Conservation (phyloP, 345 rosid genomes). For the Linum trigynum region DNA sequence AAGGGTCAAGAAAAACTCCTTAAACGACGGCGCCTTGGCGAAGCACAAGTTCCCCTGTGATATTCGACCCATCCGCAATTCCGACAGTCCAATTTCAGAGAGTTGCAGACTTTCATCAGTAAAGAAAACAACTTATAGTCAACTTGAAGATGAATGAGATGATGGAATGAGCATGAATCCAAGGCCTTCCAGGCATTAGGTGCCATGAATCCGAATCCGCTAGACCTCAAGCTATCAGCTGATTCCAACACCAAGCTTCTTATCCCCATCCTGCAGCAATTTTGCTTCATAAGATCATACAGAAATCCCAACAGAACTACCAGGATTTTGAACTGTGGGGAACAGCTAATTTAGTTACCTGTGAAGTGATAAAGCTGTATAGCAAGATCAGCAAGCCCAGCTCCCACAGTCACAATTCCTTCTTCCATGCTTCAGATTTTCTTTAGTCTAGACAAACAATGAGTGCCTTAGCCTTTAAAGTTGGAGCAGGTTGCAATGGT, state of each 20-base stretch:
- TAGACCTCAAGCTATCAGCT: constrained; percentile 38
- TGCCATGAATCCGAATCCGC: constrained; percentile 42
- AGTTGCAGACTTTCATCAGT: neutral
- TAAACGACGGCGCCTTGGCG: neutral
- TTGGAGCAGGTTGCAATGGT: no score
- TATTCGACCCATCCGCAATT: constrained; percentile 17
- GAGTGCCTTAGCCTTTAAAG: no score
- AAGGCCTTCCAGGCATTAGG: constrained; percentile 51
- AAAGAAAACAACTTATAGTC: no score
- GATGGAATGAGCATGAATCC: constrained; percentile 30
- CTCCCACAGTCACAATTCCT: neutral
- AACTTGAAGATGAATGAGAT: no score
- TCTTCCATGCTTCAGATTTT: neutral
- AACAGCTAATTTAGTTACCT: no score
- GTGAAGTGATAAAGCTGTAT: neutral
- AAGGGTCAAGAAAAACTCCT: no score
- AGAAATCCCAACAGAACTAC: neutral
- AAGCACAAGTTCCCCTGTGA: constrained; percentile 12
- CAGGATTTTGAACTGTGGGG: neutral
- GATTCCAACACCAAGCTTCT: constrained; percentile 63
- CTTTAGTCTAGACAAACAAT: constrained; percentile 6
- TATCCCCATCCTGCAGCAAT: constrained; percentile 48
- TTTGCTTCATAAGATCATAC: neutral
- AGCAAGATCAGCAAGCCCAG: neutral
- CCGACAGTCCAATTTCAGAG: constrained; percentile 20